A percentile compares a stretch with the other conserved stretches of the same genome.
phyloP scores from a whole-genome alignment of 345 rosid genomes.

The Citrus maxima region DNA sequence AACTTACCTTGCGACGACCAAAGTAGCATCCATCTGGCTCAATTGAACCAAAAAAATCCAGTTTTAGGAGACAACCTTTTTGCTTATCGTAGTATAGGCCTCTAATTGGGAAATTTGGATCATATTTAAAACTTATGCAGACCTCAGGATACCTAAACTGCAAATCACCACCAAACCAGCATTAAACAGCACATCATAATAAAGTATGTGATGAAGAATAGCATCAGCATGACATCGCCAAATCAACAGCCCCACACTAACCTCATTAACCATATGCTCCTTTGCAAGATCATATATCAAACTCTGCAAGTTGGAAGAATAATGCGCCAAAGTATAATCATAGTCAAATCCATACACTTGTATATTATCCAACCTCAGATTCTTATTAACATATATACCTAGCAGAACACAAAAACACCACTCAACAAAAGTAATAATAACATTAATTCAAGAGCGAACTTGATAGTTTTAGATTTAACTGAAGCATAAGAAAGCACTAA shows the following conservation, averaged over 20 bases:
- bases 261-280: conserved; percentile 95
- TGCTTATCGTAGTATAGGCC: conserved; percentile 85
- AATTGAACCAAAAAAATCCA: conserved; percentile 97
- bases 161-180: conserved; percentile 23
- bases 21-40: conserved; percentile 95
- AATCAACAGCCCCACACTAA: conserved; percentile 19
- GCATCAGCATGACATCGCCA: background rate
- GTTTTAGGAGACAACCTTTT: conserved; percentile 81
- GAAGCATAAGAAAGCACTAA: background rate
- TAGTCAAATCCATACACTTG: conserved; percentile 96
- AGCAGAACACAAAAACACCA: conserved; percentile 5
- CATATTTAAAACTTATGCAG: conserved; percentile 69
- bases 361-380: conserved; percentile 71
- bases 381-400: conserved; percentile 92
- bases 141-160: conserved; percentile 85
- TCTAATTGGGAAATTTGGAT: conserved; percentile 84
- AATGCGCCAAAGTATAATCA: conserved; percentile 92
- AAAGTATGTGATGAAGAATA: background rate
- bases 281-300: conserved; percentile 94
- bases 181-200: background rate
- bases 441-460: background rate
- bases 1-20: conserved; percentile 78
- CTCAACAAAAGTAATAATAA: background rate
- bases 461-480: background rate
- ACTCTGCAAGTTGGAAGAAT: conserved; percentile 71